Conservation (phyloP, 2,329 filamentous ascomycete species). For the Phyllosticta paracitricarpa region DNA sequence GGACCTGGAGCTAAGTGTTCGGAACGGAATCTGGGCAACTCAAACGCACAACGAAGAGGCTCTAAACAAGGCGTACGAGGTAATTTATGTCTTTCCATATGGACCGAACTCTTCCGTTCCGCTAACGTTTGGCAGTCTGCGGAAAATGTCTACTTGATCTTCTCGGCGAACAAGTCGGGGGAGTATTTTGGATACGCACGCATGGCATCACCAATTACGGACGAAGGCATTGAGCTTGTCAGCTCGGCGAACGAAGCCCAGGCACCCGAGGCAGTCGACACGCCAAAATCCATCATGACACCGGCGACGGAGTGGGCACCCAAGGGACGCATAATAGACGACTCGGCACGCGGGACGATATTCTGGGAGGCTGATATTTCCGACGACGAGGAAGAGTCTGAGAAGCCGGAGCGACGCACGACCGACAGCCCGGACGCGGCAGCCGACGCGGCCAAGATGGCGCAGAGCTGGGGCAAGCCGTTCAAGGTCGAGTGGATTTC, state of each 20-base stretch:
- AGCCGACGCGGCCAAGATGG: constrained; percentile 13
- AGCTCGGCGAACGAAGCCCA: constrained; percentile 49
- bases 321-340: constrained; percentile 79
- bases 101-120: background rate
- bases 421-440: constrained; percentile 24
- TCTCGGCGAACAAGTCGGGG: constrained; percentile 94
- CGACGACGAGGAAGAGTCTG: constrained; percentile 43
- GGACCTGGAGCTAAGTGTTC: constrained; percentile 80
- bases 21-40: constrained; percentile 84
- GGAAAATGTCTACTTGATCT: constrained; percentile 82
- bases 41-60: constrained; percentile 85
- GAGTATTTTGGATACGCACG: constrained; percentile 94
- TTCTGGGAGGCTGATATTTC: constrained; percentile 82
- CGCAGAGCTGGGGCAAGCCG: constrained; percentile 75
- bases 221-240: constrained; percentile 47
- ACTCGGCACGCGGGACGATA: constrained; percentile 86
- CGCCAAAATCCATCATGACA: constrained; percentile 71
- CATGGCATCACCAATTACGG: constrained; percentile 76
- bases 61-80: constrained; percentile 74
- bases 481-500: constrained; percentile 89
- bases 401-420: constrained; percentile 15
- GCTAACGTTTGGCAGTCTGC: constrained; percentile 44
- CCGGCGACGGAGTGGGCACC: constrained; percentile 69
- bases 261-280: constrained; percentile 47
- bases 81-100: constrained; percentile 29